Percentiles rank a stretch among this genome's conserved stretches.
phyloP scores from a whole-genome alignment of 176 grass and related monocot species.

The Ampelocalamus luodianensis region DNA sequence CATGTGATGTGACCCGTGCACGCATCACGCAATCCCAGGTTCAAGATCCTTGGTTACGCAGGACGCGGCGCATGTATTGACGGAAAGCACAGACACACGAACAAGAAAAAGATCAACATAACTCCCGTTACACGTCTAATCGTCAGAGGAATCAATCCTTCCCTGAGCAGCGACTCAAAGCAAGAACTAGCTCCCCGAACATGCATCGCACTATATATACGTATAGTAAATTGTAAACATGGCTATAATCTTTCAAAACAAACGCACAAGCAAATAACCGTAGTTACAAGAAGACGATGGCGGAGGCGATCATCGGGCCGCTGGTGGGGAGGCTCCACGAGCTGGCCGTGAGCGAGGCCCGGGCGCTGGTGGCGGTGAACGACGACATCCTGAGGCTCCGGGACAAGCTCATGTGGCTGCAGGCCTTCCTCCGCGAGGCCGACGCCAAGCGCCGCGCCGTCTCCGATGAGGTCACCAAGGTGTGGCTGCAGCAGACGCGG shows the following conservation, averaged over 20 bases:
- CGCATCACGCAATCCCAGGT: too few species aligned
- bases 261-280: too few species aligned
- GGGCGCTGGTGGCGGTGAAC: neutral
- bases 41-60: neutral
- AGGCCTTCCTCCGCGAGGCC: conserved; percentile 36
- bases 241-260: too few species aligned
- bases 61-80: neutral
- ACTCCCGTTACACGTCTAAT: neutral
- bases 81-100: neutral
- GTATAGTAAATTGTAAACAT: too few species aligned
- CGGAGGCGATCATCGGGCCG: conserved; percentile 22
- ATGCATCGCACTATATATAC: too few species aligned
- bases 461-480: neutral
- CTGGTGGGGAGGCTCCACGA: conserved; percentile 24
- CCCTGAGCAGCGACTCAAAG: neutral
- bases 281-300: neutral
- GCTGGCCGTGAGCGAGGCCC: neutral
- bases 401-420: conserved; percentile 48
- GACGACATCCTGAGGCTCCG: conserved; percentile 19
- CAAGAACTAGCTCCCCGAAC: too few species aligned
- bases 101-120: neutral
- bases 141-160: neutral
- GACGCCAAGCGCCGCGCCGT: conserved; percentile 10
- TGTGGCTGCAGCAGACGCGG: conserved; percentile 39
- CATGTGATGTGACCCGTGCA: too few species aligned